phyloP scores from a whole-genome alignment of 352 stramenopile genomes.

The Phytophthora hibernalis region DNA sequence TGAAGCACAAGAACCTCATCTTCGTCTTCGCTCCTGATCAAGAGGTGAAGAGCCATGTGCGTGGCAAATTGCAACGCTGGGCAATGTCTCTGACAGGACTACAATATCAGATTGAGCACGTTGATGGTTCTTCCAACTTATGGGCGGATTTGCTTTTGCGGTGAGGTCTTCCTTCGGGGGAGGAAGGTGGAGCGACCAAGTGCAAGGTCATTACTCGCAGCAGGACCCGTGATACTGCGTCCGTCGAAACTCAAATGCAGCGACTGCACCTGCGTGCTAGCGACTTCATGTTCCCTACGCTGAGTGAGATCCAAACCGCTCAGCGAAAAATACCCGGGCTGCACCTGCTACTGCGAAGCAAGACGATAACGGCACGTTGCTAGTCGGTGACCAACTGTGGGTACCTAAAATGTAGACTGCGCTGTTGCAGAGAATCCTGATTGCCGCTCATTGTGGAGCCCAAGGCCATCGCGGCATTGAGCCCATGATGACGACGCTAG shows the following conservation, averaged over 20 bases:
- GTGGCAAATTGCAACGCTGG: too few relatives aligned
- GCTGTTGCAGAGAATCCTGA: background rate
- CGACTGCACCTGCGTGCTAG: background rate
- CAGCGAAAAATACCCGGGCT: background rate
- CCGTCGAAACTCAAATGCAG: background rate
- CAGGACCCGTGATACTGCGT: background rate
- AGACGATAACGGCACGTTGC: background rate
- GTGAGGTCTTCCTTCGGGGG: too few relatives aligned
- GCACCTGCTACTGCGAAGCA: background rate
- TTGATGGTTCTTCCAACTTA: too few relatives aligned
- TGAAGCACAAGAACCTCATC: too few relatives aligned
- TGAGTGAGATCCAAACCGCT: background rate
- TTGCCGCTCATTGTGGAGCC: constrained; percentile 1
- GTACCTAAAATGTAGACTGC: background rate
- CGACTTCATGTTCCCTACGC: background rate
- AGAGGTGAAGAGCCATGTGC: too few relatives aligned
- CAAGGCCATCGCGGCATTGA: constrained; percentile 7
- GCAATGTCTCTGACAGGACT: too few relatives aligned
- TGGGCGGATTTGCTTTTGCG: too few relatives aligned
- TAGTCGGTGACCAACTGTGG: background rate
- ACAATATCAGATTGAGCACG: too few relatives aligned
- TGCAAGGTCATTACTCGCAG: background rate
- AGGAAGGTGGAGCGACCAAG: background rate
- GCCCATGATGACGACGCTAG: background rate
- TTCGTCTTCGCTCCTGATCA: too few relatives aligned